Base-by-base conservation (phyloP, 2,329 filamentous ascomycete species). In the Nigrospora oryzae region DNA sequence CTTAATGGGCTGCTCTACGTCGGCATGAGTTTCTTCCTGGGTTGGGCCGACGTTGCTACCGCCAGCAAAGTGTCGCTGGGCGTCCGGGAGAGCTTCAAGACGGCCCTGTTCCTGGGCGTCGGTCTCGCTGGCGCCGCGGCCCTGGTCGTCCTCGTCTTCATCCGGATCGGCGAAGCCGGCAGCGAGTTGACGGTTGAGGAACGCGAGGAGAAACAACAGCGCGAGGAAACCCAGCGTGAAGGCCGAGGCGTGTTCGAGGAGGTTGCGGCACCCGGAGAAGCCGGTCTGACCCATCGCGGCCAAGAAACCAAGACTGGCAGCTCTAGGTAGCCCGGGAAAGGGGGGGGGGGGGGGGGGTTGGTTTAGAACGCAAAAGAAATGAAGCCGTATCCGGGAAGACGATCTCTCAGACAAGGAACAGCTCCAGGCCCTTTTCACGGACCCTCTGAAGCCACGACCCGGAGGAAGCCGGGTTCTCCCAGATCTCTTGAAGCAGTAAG, bases 1-100 rank as follows among this genome's bases (percentile, higher is more conserved):
- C 81, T 84, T 55, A 87, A 85, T 63, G 77, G 76, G 31, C 63
- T 86, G 2, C 57, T 87, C 31, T 83, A 85, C 53, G 66, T 89
- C 5, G 81, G 82, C 7, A 83, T 87, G 51, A 79, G 79, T 2
- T 64, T 86, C 30, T 74, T 77, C 52, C 68, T 86, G 13, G 82
- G 77, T 0, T 74, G 84, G 48, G 77, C 76, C 5, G 81, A 86
- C 55, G 72, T 86, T 12, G 61, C 61, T 3, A 63, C 67, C n/a
- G 67, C 68, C 0, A 64, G 67, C 38, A 72, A 68, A 11, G 62
- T 60, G 11, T 49, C 61, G 2, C 48, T 70, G 34, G 71, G 74
- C 0, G 36, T 65, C 36, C 64, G 63, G 47, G 51, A 64, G 40
- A 80, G 77, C 49, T 84, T 83, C 54, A 74, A 81, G 55, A 69